These are phyloP conservation scores for Onygena corvina DNA, from an alignment of 2,329 filamentous ascomycete species.

Conservation along the genomic window DNA sequence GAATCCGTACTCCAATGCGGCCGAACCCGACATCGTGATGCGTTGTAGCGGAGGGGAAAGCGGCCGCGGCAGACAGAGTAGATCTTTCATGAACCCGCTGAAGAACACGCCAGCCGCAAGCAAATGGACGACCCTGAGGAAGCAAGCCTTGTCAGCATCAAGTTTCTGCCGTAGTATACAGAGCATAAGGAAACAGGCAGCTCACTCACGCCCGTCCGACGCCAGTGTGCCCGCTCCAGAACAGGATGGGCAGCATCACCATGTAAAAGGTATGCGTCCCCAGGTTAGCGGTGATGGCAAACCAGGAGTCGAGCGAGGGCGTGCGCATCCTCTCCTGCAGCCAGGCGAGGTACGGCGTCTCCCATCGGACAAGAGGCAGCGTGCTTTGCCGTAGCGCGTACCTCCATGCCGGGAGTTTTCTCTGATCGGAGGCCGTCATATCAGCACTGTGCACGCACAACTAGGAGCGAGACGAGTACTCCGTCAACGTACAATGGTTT, in stretches of 20 bases:
- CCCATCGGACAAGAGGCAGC: conserved; percentile 80
- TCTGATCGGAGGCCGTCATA: conserved; percentile 46
- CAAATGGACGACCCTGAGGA: conserved; percentile 49
- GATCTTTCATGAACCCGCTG: conserved; percentile 88
- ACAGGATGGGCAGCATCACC: conserved; percentile 83
- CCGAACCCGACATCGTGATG: conserved; percentile 82
- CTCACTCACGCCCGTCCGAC: conserved; percentile 70
- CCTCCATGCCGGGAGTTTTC: conserved; percentile 74
- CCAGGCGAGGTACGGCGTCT: conserved; percentile 85
- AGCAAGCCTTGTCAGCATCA: conserved; percentile 6
- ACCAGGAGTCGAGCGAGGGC: conserved; percentile 84
- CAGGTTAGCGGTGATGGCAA: conserved; percentile 89
- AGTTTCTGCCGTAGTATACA: neutral
- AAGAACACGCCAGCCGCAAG: conserved; percentile 69
- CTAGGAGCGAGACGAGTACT: neutral
- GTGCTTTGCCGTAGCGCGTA: conserved; percentile 69
- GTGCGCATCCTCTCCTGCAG: conserved; percentile 70
- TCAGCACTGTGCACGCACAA: conserved; percentile 14
- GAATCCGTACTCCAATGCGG: conserved; percentile 91
- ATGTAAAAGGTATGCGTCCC: conserved; percentile 99
- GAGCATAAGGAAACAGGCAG: conserved; percentile 4
- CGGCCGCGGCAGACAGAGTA: conserved; percentile 82
- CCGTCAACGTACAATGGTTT: conserved; percentile 55
- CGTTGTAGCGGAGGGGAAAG: conserved; percentile 82
- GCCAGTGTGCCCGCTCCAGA: conserved; percentile 84